Evolutionary conservation across 176 grass and related monocot genomes (phyloP), one percentile per base, ranked within the genome.

Genomic region (sorghum (Sorghum bicolor)): DNA sequence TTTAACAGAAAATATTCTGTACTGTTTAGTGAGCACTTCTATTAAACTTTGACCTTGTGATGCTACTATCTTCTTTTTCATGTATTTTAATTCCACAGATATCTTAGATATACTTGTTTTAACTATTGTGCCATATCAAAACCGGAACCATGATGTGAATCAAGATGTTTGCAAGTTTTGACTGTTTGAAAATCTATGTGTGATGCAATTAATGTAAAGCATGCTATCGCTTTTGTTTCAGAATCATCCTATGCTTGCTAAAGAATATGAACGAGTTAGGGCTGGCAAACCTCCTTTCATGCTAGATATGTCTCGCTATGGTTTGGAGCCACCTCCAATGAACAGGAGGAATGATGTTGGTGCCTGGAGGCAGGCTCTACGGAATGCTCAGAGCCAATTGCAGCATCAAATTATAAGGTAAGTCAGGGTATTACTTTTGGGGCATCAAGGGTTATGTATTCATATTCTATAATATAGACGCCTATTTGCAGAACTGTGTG

Each of bases 261-360:
- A 93, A 92, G 96, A 99, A 67, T 96, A 99, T 36, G 93, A 99
- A 86, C 88, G 96, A 44, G 96, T 99, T 52, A 99, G 93, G 86
- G 93, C 93, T 64, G 93, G 93, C 43, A 96, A 88, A 74, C 96
- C 96, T 70, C 96, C 96, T 82, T 90, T 87, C 62, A 92, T 92
- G 80, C 75, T 99, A 80, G 96, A 99, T 82, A 94, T 99, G 91
- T 99, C 96, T 30, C 89, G 93, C 48, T 99, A 99, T 90, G 89
- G 91, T 84, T 92, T 94, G 84, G 96, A 93, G 62, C 93, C 89
- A 75, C 96, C 96, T 67, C 93, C 89, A 52, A 64, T 33, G 11
- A 96, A 89, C 87, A 99, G 84, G 85, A 85, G 93, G 33, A 96
- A 94, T 92, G 96, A 99, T 85, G 91, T 94, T 17, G 69, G 78